These are phyloP conservation scores for Solanum chmielewskii DNA, from an alignment of 257 asterid genomes.

Conservation along the genomic window DNA sequence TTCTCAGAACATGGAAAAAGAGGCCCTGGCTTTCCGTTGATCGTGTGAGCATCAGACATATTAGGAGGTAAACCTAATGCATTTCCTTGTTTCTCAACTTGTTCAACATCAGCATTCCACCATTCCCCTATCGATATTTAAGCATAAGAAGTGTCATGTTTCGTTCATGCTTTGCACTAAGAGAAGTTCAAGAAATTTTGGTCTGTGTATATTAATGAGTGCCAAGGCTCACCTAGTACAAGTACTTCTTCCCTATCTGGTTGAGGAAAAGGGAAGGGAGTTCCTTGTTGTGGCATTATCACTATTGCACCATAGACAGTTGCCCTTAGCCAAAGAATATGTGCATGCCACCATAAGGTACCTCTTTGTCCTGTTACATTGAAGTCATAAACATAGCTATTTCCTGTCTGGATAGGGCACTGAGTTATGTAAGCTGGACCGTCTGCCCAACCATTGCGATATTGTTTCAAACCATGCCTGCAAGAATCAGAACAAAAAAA, in stretches of 20 bases:
- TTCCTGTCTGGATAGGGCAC: slow-evolving; percentile 57
- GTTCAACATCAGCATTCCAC: slow-evolving; percentile 32
- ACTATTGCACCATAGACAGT: slow-evolving; percentile 65
- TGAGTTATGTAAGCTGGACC: slow-evolving; percentile 58
- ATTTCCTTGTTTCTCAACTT: slow-evolving; percentile 20
- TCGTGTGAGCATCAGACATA: slow-evolving; percentile 30
- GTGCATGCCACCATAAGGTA: slow-evolving; percentile 48
- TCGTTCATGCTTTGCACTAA: not conserved
- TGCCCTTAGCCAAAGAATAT: slow-evolving; percentile 58
- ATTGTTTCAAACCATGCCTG: slow-evolving; percentile 70
- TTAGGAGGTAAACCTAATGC: slow-evolving; percentile 25
- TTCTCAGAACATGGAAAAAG: slow-evolving; percentile 28
- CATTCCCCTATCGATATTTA: slow-evolving; percentile 18
- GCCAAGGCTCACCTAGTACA: not conserved
- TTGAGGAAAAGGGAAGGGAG: slow-evolving; percentile 53
- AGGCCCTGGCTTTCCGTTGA: slow-evolving; percentile 30
- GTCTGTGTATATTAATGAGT: not conserved
- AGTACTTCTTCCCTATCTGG: slow-evolving; percentile 19
- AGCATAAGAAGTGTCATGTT: not conserved
- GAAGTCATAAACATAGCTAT: slow-evolving; percentile 26
- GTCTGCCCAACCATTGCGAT: slow-evolving; percentile 40
- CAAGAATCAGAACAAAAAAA: not conserved
- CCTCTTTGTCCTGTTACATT: slow-evolving; percentile 39
- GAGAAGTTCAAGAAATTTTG: not conserved
- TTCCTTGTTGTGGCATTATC: slow-evolving; percentile 43